phyloP scores from a whole-genome alignment of 2,329 filamentous ascomycete species.

The Sarocladium strictum region DNA sequence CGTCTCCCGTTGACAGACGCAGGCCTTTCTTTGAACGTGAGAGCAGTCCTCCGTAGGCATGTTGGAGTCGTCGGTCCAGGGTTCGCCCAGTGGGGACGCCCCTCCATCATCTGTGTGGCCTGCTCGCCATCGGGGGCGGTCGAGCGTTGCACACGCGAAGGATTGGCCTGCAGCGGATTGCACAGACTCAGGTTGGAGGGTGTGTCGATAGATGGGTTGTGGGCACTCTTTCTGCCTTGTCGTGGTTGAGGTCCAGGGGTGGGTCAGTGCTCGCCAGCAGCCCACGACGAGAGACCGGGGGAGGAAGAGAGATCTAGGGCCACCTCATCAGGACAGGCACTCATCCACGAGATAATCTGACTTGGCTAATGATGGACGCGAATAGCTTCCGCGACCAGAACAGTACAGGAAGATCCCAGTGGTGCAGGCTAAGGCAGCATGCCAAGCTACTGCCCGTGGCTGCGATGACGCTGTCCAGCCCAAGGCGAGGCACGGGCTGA shows the following conservation, averaged over 20 bases:
- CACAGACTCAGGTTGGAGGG: neutral
- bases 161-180: slow-evolving; percentile 8
- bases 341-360: slow-evolving; percentile 5
- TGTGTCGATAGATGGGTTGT: neutral
- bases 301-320: neutral
- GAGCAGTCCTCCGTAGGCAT: no score
- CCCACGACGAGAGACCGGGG: neutral
- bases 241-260: neutral
- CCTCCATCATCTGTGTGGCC: slow-evolving; percentile 3
- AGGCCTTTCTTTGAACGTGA: neutral
- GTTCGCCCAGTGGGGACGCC: neutral
- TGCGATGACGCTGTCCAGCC: neutral
- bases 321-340: neutral
- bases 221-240: neutral
- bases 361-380: neutral
- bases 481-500: neutral
- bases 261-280: neutral
- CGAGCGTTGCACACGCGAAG: slow-evolving; percentile 9
- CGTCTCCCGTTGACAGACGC: slow-evolving; percentile 5
- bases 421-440: neutral
- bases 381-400: neutral
- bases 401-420: neutral
- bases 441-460: neutral
- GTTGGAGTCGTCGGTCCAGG: neutral
- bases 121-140: neutral